A percentile compares a stretch with the other conserved stretches of the same genome.
phyloP scores from a whole-genome alignment of 2,329 filamentous ascomycete genomes.

The Trichoderma afroharzianum region DNA sequence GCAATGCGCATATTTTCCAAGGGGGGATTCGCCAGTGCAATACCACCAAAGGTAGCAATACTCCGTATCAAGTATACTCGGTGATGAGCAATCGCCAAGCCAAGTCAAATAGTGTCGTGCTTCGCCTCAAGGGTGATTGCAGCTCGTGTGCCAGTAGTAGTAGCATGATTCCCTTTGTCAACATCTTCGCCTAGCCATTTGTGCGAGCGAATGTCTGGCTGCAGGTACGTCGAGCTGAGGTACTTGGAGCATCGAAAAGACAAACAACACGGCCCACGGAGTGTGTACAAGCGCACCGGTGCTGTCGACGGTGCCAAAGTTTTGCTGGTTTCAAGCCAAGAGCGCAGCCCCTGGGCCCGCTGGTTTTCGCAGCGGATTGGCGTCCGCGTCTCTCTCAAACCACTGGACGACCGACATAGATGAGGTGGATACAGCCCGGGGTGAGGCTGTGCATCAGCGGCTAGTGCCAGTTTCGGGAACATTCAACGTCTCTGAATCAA shows the following conservation, averaged over 20 bases:
- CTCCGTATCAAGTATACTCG: background rate
- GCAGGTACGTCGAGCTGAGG: background rate
- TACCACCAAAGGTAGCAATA: background rate
- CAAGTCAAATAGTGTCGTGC: background rate
- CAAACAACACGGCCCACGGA: background rate
- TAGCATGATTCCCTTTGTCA: background rate
- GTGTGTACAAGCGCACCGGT: background rate
- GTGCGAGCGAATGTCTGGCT: background rate
- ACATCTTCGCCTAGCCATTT: background rate
- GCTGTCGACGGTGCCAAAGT: background rate
- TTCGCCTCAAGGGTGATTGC: background rate
- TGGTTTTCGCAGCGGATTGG: background rate
- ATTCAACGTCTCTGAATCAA: background rate
- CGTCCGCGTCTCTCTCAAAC: background rate
- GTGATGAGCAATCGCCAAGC: conserved; percentile 3
- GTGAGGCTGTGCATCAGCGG: conserved; percentile 14
- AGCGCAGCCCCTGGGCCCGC: background rate
- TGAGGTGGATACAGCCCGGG: conserved; percentile 7
- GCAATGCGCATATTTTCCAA: conserved; percentile 1
- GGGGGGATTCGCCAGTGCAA: background rate
- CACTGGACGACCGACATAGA: conserved; percentile 5
- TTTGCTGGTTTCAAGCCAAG: conserved; percentile 6
- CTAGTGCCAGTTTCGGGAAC: conserved; percentile 11
- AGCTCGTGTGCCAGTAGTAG: background rate
- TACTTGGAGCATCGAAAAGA: background rate